Base-by-base conservation (phyloP, 2,329 filamentous ascomycete species). In the Exophiala lecanii-corni region DNA sequence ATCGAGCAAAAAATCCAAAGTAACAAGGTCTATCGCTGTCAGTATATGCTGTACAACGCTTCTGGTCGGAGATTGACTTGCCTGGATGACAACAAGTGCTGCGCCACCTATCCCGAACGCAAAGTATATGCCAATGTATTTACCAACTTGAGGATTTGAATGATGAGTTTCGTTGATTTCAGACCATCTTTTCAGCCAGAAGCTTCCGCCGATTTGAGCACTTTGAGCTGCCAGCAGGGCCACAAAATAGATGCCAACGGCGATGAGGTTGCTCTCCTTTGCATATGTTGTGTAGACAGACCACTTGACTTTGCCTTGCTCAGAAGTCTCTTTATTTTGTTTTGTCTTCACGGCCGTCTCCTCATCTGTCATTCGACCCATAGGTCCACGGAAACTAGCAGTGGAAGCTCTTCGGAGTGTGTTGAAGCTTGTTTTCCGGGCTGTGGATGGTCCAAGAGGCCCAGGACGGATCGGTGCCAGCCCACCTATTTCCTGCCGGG, bases 1-100 rank as follows among this genome's bases (percentile, higher is more conserved):
- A 98, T 98, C 3, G 92, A 97, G 69, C 94, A 98, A 70, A 98
- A 97, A 54, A 98, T 97, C 92, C 92, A 98, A 19, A 98, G 74
- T 52, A 98, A 89, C 55, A 98, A 71, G 4, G 91, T 97, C 43
- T 56, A 41, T n/a, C 16, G 26, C 10, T 40, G 43, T 52, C 41
- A 52, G 50, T 35, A 13, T 12, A n/a, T n/a, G n/a, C n/a, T n/a
- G n/a, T n/a, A n/a, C n/a, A n/a, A n/a, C n/a, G n/a, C n/a, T n/a
- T n/a, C n/a, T n/a, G n/a, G n/a, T 16, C 15, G 15, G 16, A 26
- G 23, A 7, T 12, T 12, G 6, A 45, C 43, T 33, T 47, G 50
- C 50, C 67, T 97, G 92, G 20, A 94, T 61, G 31, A 97, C 88
- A 2, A 94, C 91, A 51, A 98, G 73, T 32, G 79, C 75, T 30